Base-by-base conservation (phyloP, 2,329 filamentous ascomycete genomes). In the Diaporthe velutina region DNA sequence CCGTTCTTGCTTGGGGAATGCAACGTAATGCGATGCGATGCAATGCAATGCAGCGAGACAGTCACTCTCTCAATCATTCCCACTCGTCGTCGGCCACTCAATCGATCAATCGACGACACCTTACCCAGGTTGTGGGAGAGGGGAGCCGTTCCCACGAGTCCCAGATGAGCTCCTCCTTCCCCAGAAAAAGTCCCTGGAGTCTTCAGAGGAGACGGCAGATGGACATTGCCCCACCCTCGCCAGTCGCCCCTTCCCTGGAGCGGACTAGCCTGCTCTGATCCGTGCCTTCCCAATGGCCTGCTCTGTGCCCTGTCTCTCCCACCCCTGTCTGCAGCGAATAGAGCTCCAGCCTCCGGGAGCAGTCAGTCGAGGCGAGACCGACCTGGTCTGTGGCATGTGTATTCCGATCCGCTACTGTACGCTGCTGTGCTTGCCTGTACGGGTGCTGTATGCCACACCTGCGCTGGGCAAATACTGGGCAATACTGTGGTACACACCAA, bases 231-330 rank as follows among this genome's bases (percentile, higher is more conserved):
- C 64, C 64, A 68, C 64, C n/a, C 48, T 22, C 13, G 8, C 64
- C 61, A 22, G 33, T 28, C 33, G 48, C 13, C 12, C 48, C 17
- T 68, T 68, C 64, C 64, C 64, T 10, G 8, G n/a, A 68, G n/a
- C 33, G 48, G 64, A 68, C 64, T 68, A 68, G 64, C n/a, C 48
- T 68, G 3, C 4, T 35, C 30, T 68, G 64, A 28, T 68, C 64
- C 64, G 64, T 38, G 48, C 33, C 64, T 68, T 68, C 48, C 64
- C 64, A 54, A 22, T 68, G 64, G 64, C 64, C 54, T 68, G 64
- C 30, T 30, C 28, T 15, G 64, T 68, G 30, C n/a, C 35, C 35
- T n/a, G 40, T 68, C 30, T 54, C 64, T 54, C 19, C 33, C 15
- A 40, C 33, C 45, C 61, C 61, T 42, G 45, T 52, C 61, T 30